Evolutionary conservation across 2,329 filamentous ascomycete genomes (phyloP), one percentile per base, ranked within the genome.

Genomic region (Blastomyces percursus): DNA sequence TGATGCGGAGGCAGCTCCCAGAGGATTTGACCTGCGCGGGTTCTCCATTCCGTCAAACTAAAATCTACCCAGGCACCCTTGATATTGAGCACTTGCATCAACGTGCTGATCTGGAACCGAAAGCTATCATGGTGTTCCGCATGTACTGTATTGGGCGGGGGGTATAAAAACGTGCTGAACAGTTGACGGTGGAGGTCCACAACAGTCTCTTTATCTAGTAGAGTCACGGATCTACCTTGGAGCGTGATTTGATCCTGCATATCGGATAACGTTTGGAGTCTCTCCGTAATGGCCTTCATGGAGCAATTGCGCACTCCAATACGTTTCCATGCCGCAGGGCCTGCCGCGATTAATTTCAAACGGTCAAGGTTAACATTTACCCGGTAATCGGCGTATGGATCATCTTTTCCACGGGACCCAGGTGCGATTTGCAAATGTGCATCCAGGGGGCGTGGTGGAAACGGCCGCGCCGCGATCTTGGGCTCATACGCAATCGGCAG

Each of bases 31-130:
- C 79, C 79, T 2, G 75, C 72, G 8, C 76, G 72, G n/a, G 79
- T 70, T 16, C 79, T 75, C 73, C 77, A 78, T 61, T 80, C 77
- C 0, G 75, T 73, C 2, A 75, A 63, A 65, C 78, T 79, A 64
- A 81, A 78, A 63, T 81, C 74, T 14, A 78, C 66, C 79, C 79
- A 81, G 2, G 78, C 74, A 7, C 75, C 76, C 1, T 73, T 73
- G 1, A 74, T 74, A 4, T 72, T 71, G n/a, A 81, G 67, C 0
- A 78, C 74, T 24, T 73, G 71, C 19, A 75, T 73, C 24, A 81
- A 62, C 3, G 77, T 75, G 57, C 75, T 75, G 61, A 81, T 79
- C 66, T 81, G 79, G 5, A 72, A 72, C 64, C 77, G 76, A 40
- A 81, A 65, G n/a, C 70, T 76, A 56, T 70, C 66, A 2, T 68